phyloP scores from a whole-genome alignment of 2,329 filamentous ascomycete genomes.

The Aureobasidium sp. region DNA sequence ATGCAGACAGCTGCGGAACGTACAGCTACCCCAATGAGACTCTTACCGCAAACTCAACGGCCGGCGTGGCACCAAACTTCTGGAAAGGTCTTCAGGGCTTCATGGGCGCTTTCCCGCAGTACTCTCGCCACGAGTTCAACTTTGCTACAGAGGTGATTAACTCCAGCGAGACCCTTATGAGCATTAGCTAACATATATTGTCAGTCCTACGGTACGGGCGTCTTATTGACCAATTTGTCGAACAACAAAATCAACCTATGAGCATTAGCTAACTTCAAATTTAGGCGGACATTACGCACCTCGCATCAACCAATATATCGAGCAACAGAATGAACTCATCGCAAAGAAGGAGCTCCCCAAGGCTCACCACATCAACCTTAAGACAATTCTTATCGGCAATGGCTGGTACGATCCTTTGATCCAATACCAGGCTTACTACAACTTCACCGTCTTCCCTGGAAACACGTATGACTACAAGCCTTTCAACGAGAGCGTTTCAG shows the following conservation, averaged over 20 bases:
- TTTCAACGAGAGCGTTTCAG: constrained; percentile 41
- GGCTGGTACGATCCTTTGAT: constrained; percentile 51
- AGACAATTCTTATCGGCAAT: constrained; percentile 39
- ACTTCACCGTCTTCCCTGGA: constrained; percentile 47
- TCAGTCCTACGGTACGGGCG: too few species aligned
- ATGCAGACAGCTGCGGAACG: constrained; percentile 45
- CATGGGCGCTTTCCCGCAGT: constrained; percentile 48
- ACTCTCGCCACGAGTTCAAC: constrained; percentile 24
- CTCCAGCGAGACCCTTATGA: background rate
- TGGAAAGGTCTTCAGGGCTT: constrained; percentile 56
- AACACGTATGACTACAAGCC: constrained; percentile 50
- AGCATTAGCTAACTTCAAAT: background rate
- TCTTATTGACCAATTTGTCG: too few species aligned
- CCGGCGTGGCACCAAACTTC: constrained; percentile 48
- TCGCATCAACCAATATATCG: constrained; percentile 20
- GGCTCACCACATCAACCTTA: constrained; percentile 26
- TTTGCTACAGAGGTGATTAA: constrained; percentile 19
- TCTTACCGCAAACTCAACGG: constrained; percentile 45
- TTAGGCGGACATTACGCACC: constrained; percentile 23
- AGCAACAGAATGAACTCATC: constrained; percentile 14
- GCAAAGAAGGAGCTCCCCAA: constrained; percentile 17
- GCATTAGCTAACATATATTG: background rate
- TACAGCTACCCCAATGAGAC: constrained; percentile 44
- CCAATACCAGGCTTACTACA: constrained; percentile 50
- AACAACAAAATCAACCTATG: too few species aligned